Evolutionary conservation across 345 rosid species (phyloP), one percentile per base, ranked within the genome.

Genomic region (Lepidium didymum): DNA sequence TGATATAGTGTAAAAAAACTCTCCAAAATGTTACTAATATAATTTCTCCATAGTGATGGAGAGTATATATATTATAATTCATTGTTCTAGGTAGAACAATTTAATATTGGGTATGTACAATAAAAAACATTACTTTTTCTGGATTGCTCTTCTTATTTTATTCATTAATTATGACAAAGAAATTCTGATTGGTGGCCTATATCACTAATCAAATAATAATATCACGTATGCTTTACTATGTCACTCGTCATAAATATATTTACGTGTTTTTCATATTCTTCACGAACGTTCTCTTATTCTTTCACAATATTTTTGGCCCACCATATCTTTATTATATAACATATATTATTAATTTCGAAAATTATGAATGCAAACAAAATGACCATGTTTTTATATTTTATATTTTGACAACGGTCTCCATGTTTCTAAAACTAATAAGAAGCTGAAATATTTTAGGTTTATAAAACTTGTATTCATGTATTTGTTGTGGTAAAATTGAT

Each of bases 281-380:
- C 78, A 47, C 12, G 78, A 75, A 68, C 57, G 65, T 75, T 75
- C 78, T 68, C 42, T 75, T 55, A 62, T 61, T 62, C 34, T 55
- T 63, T 64, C 57, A 8, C 34, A 44, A 55, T 64, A 27, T 68
- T 38, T 41, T 68, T 55, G 74, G 59, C 66, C 74, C 78, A 68
- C 74, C 64, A 75, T 68, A 68, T 68, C 70, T 53, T 67, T 56
- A 42, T 29, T 43, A 52, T 40, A 45, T 46, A 23, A 9, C 25
- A 73, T 40, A 73, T 40, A 27, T 2, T 27, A 27, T 27, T 4
- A 23, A 67, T 67, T 29, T 74, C 10, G 29, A 56, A 45, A 45
- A 62, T 68, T 68, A 68, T 67, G 69, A 74, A 61, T 13, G 44
- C 16, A 40, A 74, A 68, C 53, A 74, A 74, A 68, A 2, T 52